Percentiles rank a stretch among this genome's conserved stretches.
Conservation (phyloP, 1,284 basidiomycete genomes). For the Boletus semigastroideus region DNA sequence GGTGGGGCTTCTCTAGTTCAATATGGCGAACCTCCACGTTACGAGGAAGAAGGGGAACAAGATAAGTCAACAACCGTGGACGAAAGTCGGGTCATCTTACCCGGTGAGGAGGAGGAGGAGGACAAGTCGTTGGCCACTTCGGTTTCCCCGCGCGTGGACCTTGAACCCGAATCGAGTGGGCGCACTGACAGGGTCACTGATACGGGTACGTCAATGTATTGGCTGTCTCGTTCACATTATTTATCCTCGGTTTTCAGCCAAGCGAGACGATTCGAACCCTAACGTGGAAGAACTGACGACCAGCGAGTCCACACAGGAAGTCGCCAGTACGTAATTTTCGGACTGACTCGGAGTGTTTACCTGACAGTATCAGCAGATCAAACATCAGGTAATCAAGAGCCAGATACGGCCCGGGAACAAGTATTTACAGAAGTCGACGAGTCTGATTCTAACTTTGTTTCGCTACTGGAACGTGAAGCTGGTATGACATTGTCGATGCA, state of each 20-base stretch:
- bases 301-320: conserved; percentile 3
- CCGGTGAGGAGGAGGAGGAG: conserved; percentile 17
- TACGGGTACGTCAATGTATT: not conserved
- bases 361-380: conserved; percentile 11
- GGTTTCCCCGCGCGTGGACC: conserved; percentile 2
- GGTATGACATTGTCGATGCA: conserved; percentile 12
- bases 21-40: conserved; percentile 20
- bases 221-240: not conserved
- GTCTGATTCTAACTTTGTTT: conserved; percentile 29
- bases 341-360: not conserved
- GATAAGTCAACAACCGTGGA: conserved; percentile 18
- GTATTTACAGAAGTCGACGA: conserved; percentile 20
- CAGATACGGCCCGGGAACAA: conserved; percentile 6
- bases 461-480: conserved; percentile 28
- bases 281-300: not conserved
- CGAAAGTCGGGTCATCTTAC: conserved; percentile 14
- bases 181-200: not conserved
- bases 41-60: conserved; percentile 24
- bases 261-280: not conserved
- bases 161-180: conserved; percentile 6
- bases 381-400: conserved; percentile 11
- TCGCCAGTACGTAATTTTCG: conserved; percentile 11
- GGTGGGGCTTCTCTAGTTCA: conserved; percentile 13
- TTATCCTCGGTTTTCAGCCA: conserved; percentile 13
- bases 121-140: conserved; percentile 14